These are phyloP conservation scores for Lactarius tabidus DNA, from an alignment of 768 basidiomycete species.

Conservation along the genomic window DNA sequence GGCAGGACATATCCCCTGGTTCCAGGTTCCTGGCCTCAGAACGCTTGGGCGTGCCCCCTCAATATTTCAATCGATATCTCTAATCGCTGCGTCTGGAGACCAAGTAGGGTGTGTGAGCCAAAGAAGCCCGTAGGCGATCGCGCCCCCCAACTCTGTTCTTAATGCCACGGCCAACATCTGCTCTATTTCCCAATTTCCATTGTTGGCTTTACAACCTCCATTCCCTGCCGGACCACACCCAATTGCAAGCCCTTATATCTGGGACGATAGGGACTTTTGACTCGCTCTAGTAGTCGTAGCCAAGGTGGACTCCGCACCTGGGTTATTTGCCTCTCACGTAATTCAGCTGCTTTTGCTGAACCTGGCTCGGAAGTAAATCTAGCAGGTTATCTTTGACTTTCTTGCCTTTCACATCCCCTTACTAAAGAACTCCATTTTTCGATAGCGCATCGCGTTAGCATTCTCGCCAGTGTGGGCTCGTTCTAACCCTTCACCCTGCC, in stretches of 20 bases:
- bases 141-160: background rate
- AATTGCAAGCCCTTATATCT: background rate
- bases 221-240: background rate
- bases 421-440: background rate
- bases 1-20: conserved; percentile 3
- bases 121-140: conserved; percentile 6
- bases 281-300: background rate
- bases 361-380: background rate
- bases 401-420: background rate
- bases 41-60: background rate
- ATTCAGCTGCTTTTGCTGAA: background rate
- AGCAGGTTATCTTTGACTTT: conserved; percentile 15
- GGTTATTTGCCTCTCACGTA: background rate
- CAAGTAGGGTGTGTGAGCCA: background rate
- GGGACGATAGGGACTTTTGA: background rate
- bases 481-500: conserved; percentile 6
- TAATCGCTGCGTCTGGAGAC: background rate
- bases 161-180: background rate
- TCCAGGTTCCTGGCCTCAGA: conserved; percentile 16
- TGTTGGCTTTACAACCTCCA: background rate
- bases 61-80: conserved; percentile 11
- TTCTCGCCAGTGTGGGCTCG: background rate
- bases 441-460: background rate
- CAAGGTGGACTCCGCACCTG: background rate
- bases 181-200: background rate